These are phyloP conservation scores for Mortierella sp. DNA, from an alignment of 371 early-diverging fungal genomes.

Conservation along the genomic window DNA sequence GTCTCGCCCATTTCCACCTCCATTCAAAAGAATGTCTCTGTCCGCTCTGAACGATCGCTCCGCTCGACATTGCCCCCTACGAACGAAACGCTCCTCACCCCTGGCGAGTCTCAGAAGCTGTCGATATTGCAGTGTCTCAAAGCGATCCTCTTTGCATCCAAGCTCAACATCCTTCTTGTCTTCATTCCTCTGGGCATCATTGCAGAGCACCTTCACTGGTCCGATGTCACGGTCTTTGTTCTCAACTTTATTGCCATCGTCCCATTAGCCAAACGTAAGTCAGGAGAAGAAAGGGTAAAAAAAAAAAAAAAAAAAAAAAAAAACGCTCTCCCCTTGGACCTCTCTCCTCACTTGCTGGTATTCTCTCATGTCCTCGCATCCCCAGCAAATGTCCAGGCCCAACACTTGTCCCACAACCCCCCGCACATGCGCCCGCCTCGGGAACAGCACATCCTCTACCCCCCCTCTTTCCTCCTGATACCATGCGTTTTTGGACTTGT, in stretches of 20 bases:
- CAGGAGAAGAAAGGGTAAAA: too few species aligned
- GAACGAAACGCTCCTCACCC: slow-evolving; percentile 6
- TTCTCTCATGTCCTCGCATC: too few species aligned
- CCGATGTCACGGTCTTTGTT: slow-evolving; percentile 70
- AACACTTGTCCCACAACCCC: neutral
- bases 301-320: too few species aligned
- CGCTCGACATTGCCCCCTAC: slow-evolving; percentile 15
- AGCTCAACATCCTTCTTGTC: slow-evolving; percentile 71
- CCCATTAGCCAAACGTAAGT: slow-evolving; percentile 77
- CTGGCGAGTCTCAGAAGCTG: neutral
- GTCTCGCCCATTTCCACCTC: slow-evolving; percentile 6
- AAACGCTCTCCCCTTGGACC: too few species aligned
- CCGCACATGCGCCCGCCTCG: neutral
- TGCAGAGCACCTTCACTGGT: slow-evolving; percentile 69
- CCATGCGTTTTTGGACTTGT: neutral
- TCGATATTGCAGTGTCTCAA: slow-evolving; percentile 34
- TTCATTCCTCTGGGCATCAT: slow-evolving; percentile 82
- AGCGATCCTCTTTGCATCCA: slow-evolving; percentile 60
- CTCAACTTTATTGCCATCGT: slow-evolving; percentile 89
- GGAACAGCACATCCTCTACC: neutral
- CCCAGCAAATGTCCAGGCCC: too few species aligned
- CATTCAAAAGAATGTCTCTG: slow-evolving; percentile 25
- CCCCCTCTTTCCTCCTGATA: too few species aligned
- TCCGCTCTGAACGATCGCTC: slow-evolving; percentile 44
- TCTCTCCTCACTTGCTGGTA: too few species aligned